Percentiles rank a stretch among this genome's conserved stretches.
Evolutionary conservation across 768 basidiomycete genomes (phyloP).

Genomic region (Harrya chromipes): DNA sequence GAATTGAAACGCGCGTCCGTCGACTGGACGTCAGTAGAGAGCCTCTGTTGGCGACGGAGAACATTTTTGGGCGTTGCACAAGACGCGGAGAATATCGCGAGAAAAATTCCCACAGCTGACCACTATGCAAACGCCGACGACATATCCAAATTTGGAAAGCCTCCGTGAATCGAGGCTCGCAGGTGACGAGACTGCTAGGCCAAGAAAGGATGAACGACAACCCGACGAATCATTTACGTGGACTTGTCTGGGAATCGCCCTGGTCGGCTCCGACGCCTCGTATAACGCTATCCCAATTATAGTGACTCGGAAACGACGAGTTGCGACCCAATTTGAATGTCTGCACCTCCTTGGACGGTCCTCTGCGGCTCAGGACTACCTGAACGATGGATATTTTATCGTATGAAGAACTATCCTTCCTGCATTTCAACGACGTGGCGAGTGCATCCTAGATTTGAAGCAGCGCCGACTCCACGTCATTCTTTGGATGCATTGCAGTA

Average conservation of each 20-base stretch:
- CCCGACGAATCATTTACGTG: no score
- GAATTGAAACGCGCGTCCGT: not conserved
- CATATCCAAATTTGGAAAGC: conserved; percentile 21
- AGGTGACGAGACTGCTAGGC: not conserved
- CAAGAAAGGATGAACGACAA: not conserved
- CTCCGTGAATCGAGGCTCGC: not conserved
- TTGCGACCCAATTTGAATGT: no score
- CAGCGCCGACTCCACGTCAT: not conserved
- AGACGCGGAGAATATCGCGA: not conserved
- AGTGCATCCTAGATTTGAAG: not conserved
- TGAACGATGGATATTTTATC: not conserved
- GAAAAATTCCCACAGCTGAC: conserved; percentile 9
- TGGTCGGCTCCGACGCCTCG: not conserved
- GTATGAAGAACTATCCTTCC: conserved; percentile 2
- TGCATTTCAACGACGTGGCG: conserved; percentile 11
- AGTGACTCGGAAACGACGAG: not conserved
- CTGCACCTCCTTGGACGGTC: no score
- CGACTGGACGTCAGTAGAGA: conserved; percentile 4
- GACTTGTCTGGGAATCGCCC: not conserved
- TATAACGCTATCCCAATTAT: not conserved
- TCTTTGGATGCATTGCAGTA: not conserved
- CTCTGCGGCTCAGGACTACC: no score
- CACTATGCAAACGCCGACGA: conserved; percentile 5
- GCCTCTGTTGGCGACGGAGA: not conserved
- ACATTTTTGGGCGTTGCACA: conserved; percentile 2